Conservation (phyloP, 2,329 filamentous ascomycete species). For the Cladosporium sp. region DNA sequence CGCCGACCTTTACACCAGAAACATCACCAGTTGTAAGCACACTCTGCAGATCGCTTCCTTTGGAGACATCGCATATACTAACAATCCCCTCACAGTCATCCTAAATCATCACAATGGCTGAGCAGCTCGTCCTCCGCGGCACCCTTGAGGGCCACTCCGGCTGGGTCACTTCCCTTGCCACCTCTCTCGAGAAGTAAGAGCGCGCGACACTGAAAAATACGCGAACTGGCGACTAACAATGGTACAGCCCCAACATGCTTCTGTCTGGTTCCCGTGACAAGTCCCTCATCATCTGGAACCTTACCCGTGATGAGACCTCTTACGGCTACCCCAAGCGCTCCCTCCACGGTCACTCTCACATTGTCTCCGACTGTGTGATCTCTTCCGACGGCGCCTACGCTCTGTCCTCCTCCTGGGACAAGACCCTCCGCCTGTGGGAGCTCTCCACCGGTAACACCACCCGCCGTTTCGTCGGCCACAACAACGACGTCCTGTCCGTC, state of each 20-base stretch:
- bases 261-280: conserved; percentile 97
- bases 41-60: background rate
- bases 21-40: conserved; percentile 8
- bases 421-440: conserved; percentile 99
- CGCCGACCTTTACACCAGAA: conserved; percentile 6
- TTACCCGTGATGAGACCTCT: conserved; percentile 95
- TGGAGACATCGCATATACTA: conserved; percentile 1
- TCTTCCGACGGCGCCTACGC: conserved; percentile 99
- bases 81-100: conserved; percentile 8
- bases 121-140: conserved; percentile 41
- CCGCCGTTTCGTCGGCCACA: conserved; percentile 97
- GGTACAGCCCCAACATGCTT: conserved; percentile 91
- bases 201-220: conserved; percentile 8
- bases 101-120: conserved; percentile 30
- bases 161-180: conserved; percentile 98
- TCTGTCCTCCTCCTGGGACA: conserved; percentile 98
- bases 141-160: conserved; percentile 80
- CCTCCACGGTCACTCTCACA: conserved; percentile 98
- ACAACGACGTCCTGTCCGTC: conserved; percentile 98
- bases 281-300: conserved; percentile 99
- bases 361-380: conserved; percentile 99
- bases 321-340: conserved; percentile 99
- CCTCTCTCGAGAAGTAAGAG: conserved; percentile 92
- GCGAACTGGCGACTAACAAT: conserved; percentile 11
- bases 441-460: conserved; percentile 95